Percentiles rank a stretch among this genome's conserved stretches.
These are phyloP conservation scores for Lignosus rhinocerotis DNA, from an alignment of 1,284 basidiomycete species.

Conservation along the genomic window DNA sequence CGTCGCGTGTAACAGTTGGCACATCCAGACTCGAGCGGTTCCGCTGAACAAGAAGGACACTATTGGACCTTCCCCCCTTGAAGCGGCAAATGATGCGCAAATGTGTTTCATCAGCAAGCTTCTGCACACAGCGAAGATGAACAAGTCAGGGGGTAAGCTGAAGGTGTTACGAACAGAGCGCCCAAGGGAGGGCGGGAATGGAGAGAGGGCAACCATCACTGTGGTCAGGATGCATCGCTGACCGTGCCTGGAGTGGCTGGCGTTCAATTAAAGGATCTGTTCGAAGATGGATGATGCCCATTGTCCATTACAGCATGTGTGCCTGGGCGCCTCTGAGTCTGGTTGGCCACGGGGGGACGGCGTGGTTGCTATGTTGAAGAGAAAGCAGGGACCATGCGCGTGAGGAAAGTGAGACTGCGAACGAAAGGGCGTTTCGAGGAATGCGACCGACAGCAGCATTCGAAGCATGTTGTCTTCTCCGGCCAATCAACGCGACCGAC, in stretches of 20 bases:
- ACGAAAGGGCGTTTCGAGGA: not conserved
- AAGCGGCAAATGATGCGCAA: no score
- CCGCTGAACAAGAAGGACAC: no score
- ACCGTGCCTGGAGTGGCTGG: not conserved
- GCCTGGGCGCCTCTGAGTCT: not conserved
- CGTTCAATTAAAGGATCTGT: not conserved
- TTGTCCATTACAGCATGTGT: not conserved
- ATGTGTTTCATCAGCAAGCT: no score
- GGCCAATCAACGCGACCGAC: constrained; percentile 1
- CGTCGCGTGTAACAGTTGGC: not conserved
- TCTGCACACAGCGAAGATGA: no score
- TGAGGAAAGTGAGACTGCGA: no score
- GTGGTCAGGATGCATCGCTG: not conserved
- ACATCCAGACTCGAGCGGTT: no score
- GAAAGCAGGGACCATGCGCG: no score
- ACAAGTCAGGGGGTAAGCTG: no score
- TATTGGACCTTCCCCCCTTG: no score
- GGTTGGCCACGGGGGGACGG: no score
- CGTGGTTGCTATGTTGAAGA: not conserved
- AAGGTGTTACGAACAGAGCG: no score
- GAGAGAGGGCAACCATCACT: not conserved
- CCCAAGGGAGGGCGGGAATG: no score
- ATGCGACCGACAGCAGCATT: not conserved
- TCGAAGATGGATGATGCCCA: not conserved
- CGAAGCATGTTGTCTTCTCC: not conserved